phyloP scores from a whole-genome alignment of 441 rosid genomes.

The Erysimum pusillum region DNA sequence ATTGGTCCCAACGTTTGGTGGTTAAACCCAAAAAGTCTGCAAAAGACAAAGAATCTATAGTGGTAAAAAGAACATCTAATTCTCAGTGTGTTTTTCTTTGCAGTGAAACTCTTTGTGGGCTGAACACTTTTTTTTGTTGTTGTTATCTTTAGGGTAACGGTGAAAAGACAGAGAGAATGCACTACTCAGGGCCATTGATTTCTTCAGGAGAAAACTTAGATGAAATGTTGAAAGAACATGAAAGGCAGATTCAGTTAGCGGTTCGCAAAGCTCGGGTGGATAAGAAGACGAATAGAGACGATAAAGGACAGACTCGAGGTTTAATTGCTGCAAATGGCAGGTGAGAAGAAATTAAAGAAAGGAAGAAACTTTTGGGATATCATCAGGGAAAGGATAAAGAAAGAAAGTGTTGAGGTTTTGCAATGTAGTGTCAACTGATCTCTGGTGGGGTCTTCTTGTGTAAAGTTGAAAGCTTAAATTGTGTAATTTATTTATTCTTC shows the following conservation, averaged over 20 bases:
- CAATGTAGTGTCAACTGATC: constrained; percentile 25
- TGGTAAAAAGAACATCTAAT: constrained; percentile 61
- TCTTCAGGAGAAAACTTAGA: constrained; percentile 74
- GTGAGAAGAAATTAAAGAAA: neutral
- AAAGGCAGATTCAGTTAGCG: constrained; percentile 77
- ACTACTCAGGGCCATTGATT: constrained; percentile 78
- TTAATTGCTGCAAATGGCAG: constrained; percentile 38
- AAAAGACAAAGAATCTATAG: constrained; percentile 48
- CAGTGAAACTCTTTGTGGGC: constrained; percentile 25
- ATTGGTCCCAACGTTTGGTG: constrained; percentile 63
- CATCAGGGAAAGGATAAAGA: neutral
- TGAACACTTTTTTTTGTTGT: constrained; percentile 34
- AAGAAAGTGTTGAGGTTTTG: constrained; percentile 1
- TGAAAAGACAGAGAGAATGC: constrained; percentile 57
- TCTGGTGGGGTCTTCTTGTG: constrained; percentile 37
- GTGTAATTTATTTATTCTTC: constrained; percentile 25
- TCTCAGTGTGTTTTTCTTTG: constrained; percentile 9
- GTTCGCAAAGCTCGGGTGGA: constrained; percentile 75
- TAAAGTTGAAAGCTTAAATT: constrained; percentile 31
- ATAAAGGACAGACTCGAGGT: constrained; percentile 14
- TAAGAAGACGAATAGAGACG: constrained; percentile 54
- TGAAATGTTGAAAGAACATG: constrained; percentile 92
- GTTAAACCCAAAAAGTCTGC: constrained; percentile 51
- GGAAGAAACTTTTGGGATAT: constrained; percentile 10
- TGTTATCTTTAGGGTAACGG: constrained; percentile 52